Evolutionary conservation across 192 early-diverging fungal species (phyloP).

Genomic region (Coemansia sp.): DNA sequence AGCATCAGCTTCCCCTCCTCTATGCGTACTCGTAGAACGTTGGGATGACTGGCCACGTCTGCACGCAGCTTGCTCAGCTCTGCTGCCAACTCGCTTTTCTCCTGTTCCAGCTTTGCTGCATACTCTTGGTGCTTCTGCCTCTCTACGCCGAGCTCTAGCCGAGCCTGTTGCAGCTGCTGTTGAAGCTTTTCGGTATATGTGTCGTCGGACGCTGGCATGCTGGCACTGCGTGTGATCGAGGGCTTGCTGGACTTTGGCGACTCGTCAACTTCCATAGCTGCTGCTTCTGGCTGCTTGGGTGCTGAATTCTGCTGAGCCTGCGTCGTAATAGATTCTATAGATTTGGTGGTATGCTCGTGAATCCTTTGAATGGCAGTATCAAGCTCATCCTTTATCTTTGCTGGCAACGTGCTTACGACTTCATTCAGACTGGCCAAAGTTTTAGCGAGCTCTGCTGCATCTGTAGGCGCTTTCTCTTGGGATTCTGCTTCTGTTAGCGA

Average conservation of each 20-base stretch:
- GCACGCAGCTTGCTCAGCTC: constrained; percentile 41
- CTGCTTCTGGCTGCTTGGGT: neutral
- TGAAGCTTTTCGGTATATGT: constrained; percentile 12
- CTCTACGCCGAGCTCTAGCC: constrained; percentile 25
- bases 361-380: constrained; percentile 3
- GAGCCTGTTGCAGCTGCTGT: constrained; percentile 11
- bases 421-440: constrained; percentile 40
- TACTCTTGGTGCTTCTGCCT: constrained; percentile 30
- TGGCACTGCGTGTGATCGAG: constrained; percentile 28
- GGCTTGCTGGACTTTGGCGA: neutral
- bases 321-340: constrained; percentile 4
- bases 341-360: constrained; percentile 3
- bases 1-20: constrained; percentile 57
- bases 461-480: no score
- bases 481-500: constrained; percentile 3
- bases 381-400: constrained; percentile 53
- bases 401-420: constrained; percentile 55
- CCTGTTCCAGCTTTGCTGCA: neutral
- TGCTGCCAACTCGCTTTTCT: constrained; percentile 12
- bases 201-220: constrained; percentile 14
- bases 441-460: constrained; percentile 5
- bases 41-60: constrained; percentile 44
- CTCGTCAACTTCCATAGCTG: constrained; percentile 8
- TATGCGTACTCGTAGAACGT: constrained; percentile 51
- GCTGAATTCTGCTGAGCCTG: neutral